phyloP scores from a whole-genome alignment of 345 rosid genomes.

The Melaleuca alternifolia region DNA sequence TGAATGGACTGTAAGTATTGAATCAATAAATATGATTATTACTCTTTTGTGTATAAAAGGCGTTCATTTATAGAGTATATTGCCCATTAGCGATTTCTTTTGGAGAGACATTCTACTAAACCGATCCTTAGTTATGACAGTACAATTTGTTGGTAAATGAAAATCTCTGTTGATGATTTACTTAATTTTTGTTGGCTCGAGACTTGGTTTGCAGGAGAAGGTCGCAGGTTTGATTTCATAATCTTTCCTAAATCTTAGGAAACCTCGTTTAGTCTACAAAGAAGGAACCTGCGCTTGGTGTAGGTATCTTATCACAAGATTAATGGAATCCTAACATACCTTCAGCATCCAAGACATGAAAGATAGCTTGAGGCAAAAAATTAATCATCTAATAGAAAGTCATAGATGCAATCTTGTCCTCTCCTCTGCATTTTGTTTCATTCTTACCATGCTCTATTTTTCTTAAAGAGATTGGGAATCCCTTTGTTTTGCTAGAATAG shows the following conservation, averaged over 20 bases:
- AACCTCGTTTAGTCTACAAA: background rate
- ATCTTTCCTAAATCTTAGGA: background rate
- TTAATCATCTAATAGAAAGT: background rate
- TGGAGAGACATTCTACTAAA: background rate
- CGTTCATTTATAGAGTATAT: background rate
- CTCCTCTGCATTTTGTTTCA: background rate
- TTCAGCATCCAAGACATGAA: background rate
- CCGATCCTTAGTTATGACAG: background rate
- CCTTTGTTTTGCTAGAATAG: background rate
- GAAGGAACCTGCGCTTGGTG: background rate
- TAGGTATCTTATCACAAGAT: background rate
- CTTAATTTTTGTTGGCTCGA: too few species aligned
- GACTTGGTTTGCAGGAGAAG: background rate
- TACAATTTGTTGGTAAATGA: background rate
- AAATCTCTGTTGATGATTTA: background rate
- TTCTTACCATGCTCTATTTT: background rate
- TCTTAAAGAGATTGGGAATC: background rate
- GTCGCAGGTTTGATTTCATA: background rate
- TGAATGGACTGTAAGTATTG: background rate
- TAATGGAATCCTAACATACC: background rate
- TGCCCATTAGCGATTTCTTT: background rate
- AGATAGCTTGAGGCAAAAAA: background rate
- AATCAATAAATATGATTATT: background rate
- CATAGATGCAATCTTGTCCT: background rate
- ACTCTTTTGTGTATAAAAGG: background rate